phyloP scores from a whole-genome alignment of 768 basidiomycete genomes.

The Termitomyces sp. region DNA sequence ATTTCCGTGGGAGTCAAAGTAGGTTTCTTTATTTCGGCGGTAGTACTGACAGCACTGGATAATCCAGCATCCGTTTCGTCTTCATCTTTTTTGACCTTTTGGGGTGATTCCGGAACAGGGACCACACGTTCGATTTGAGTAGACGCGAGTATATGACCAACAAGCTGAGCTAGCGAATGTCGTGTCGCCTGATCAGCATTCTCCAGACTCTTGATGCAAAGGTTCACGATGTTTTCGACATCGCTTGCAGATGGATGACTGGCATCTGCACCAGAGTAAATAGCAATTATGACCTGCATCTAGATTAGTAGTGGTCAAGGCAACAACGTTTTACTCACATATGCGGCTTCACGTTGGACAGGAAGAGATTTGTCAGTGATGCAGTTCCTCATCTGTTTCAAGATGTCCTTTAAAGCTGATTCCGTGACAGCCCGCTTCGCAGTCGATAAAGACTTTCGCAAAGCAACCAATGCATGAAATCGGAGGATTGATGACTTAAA shows the following conservation, averaged over 20 bases:
- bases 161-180: constrained; percentile 71
- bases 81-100: constrained; percentile 60
- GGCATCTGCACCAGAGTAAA: constrained; percentile 53
- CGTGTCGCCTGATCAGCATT: constrained; percentile 77
- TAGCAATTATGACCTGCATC: constrained; percentile 36
- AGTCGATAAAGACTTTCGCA: constrained; percentile 73
- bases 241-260: constrained; percentile 57
- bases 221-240: constrained; percentile 65
- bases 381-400: constrained; percentile 74
- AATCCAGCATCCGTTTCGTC: constrained; percentile 54
- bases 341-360: constrained; percentile 78
- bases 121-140: constrained; percentile 68
- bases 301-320: constrained; percentile 6
- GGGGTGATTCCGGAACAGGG: constrained; percentile 36
- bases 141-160: constrained; percentile 77
- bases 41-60: constrained; percentile 33
- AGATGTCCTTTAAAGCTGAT: constrained; percentile 65
- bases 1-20: constrained; percentile 74
- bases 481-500: constrained; percentile 76
- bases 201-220: constrained; percentile 75
- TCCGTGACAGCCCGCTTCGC: constrained; percentile 87
- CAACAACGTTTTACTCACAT: constrained; percentile 38
- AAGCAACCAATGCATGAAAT: constrained; percentile 69
- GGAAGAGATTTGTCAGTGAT: constrained; percentile 80
- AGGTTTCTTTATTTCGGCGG: constrained; percentile 56